These are phyloP conservation scores for Penicillium cosmopolitanum DNA, from an alignment of 495 filamentous ascomycete genomes.

Conservation along the genomic window DNA sequence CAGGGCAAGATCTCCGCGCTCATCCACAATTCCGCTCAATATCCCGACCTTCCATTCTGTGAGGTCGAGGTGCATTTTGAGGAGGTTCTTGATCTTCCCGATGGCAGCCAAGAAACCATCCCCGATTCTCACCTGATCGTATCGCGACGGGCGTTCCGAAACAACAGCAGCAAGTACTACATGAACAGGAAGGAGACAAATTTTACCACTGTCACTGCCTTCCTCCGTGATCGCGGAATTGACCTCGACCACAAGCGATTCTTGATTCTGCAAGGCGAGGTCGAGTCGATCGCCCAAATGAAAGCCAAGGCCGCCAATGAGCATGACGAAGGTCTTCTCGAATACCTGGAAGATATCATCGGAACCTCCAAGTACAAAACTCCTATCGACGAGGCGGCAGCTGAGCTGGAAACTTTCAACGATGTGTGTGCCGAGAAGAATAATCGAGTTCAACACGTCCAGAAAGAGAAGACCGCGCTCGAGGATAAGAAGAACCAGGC, in stretches of 20 bases:
- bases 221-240: conserved; percentile 87
- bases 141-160: conserved; percentile 93
- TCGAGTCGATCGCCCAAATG: conserved; percentile 99
- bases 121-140: conserved; percentile 84
- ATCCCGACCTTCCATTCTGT: conserved; percentile 82
- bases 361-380: conserved; percentile 97
- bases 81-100: conserved; percentile 85
- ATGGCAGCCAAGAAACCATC: conserved; percentile 71
- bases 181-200: conserved; percentile 87
- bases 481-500: conserved; percentile 98
- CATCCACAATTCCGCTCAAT: conserved; percentile 92
- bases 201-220: conserved; percentile 84
- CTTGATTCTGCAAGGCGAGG: conserved; percentile 94
- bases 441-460: conserved; percentile 91
- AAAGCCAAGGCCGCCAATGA: conserved; percentile 93
- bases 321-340: conserved; percentile 92
- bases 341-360: conserved; percentile 98
- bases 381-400: conserved; percentile 90
- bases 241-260: conserved; percentile 99
- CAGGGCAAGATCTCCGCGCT: conserved; percentile 98
- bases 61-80: conserved; percentile 96
- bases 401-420: conserved; percentile 88
- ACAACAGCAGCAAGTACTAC: conserved; percentile 97
- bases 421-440: conserved; percentile 95
- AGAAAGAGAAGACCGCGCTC: conserved; percentile 90